Evolutionary conservation across 306 rosid genomes (phyloP).

Genomic region (Styphnolobium japonicum): DNA sequence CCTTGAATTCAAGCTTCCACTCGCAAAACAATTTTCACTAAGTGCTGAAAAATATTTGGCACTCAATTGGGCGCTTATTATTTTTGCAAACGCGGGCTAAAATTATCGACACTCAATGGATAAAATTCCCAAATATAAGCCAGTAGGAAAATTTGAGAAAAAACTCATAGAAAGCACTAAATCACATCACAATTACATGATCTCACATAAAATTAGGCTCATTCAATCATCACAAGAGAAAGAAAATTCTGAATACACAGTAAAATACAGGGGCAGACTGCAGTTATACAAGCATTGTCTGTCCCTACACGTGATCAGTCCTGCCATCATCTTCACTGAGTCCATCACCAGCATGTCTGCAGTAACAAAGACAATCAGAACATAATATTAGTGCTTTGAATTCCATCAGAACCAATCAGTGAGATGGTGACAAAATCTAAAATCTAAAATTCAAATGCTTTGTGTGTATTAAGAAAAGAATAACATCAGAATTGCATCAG

Average conservation of each 20-base stretch:
- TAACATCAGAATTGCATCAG: conserved; percentile 6
- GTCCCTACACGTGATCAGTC: conserved; percentile 67
- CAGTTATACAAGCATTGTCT: conserved; percentile 21
- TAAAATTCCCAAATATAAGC: neutral
- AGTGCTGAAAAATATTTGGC: neutral
- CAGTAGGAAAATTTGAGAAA: conserved; percentile 3
- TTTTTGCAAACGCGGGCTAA: neutral
- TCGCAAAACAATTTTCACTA: neutral
- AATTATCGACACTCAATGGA: neutral
- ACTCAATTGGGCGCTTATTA: neutral
- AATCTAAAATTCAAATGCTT: neutral
- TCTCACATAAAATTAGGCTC: conserved; percentile 47
- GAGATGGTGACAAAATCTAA: neutral
- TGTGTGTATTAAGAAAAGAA: neutral
- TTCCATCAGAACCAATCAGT: neutral
- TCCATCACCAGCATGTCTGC: conserved; percentile 89
- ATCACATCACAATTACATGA: conserved; percentile 38
- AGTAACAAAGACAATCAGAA: neutral
- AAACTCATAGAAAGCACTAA: conserved; percentile 41
- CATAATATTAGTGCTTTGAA: neutral
- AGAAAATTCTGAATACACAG: conserved; percentile 33
- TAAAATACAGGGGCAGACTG: conserved; percentile 45
- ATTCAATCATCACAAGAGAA: conserved; percentile 27
- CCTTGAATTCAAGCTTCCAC: conserved; percentile 1
- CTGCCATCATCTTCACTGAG: conserved; percentile 69